phyloP scores from a whole-genome alignment of 257 asterid species.

The Sherardia arvensis region DNA sequence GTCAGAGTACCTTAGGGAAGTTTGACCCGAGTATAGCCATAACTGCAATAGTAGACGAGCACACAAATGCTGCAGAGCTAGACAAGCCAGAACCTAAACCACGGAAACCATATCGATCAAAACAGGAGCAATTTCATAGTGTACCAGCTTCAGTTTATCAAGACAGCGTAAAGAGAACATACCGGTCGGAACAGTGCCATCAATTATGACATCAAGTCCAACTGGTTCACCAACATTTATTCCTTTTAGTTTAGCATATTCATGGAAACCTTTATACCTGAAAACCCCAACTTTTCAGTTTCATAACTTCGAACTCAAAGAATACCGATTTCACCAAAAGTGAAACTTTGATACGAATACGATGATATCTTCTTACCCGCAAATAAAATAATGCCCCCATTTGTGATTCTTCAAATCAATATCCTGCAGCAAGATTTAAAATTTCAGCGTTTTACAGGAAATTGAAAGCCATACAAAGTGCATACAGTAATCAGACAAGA shows the following conservation, averaged over 20 bases:
- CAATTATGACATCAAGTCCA: slow-evolving; percentile 80
- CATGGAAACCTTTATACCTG: slow-evolving; percentile 92
- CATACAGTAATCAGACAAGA: not conserved
- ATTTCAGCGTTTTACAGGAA: not conserved
- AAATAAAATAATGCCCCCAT: slow-evolving; percentile 36
- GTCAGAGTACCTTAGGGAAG: slow-evolving; percentile 52
- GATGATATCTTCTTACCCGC: slow-evolving; percentile 49
- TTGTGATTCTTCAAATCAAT: slow-evolving; percentile 2
- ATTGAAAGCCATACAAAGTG: not conserved
- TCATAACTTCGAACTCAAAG: not conserved
- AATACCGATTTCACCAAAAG: not conserved
- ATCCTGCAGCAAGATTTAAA: not conserved
- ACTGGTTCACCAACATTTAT: slow-evolving; percentile 40
- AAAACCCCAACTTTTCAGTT: slow-evolving; percentile 6
- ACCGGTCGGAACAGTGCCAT: slow-evolving; percentile 95
- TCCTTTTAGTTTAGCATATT: slow-evolving; percentile 65
- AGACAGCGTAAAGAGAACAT: slow-evolving; percentile 7
- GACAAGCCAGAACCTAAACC: slow-evolving; percentile 87
- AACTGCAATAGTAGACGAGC: slow-evolving; percentile 87
- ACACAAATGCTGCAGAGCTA: slow-evolving; percentile 98
- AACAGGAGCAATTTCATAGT: not conserved
- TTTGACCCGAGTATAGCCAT: slow-evolving; percentile 66
- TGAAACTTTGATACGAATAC: not conserved
- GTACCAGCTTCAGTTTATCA: not conserved
- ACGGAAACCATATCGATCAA: not conserved